phyloP scores from a whole-genome alignment of 352 stramenopile species.

The Phytophthora citricola region DNA sequence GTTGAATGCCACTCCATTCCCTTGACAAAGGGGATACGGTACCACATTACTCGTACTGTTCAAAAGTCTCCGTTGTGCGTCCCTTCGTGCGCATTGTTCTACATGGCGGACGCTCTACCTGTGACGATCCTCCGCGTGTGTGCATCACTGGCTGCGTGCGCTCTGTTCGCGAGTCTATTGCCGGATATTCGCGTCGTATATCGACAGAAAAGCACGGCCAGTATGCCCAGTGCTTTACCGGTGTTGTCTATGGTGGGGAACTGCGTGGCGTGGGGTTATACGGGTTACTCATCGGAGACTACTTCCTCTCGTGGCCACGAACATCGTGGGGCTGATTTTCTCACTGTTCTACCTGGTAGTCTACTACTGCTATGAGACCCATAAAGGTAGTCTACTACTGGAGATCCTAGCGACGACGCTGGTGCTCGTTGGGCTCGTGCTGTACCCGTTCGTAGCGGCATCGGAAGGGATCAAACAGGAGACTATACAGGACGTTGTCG shows the following conservation, averaged over 20 bases:
- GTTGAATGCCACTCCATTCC: too few species aligned
- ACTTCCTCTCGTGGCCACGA: constrained; percentile 62
- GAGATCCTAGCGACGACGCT: constrained; percentile 35
- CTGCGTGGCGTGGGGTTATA: constrained; percentile 65
- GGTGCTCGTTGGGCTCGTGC: constrained; percentile 40
- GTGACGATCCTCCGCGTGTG: constrained; percentile 46
- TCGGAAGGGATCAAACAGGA: constrained; percentile 13
- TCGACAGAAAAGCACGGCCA: constrained; percentile 36
- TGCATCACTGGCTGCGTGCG: constrained; percentile 51
- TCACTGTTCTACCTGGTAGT: constrained; percentile 55
- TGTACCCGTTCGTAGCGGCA: constrained; percentile 44
- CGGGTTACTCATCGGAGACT: constrained; percentile 52
- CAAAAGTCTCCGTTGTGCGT: not conserved
- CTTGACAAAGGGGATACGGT: too few species aligned
- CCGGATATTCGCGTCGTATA: constrained; percentile 49
- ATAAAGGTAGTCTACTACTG: constrained; percentile 28
- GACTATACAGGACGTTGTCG: constrained; percentile 50
- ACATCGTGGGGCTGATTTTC: constrained; percentile 50
- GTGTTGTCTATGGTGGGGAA: constrained; percentile 74
- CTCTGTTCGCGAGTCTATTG: constrained; percentile 56
- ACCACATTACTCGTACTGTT: too few species aligned
- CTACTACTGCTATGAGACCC: constrained; percentile 43
- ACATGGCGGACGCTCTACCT: constrained; percentile 31
- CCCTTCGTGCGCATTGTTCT: constrained; percentile 6
- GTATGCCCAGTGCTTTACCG: constrained; percentile 46